A percentile compares a stretch with the other conserved stretches of the same genome.
Evolutionary conservation across 73 alveolate species (phyloP).

Genomic region (Paramecium pentaurelia): DNA sequence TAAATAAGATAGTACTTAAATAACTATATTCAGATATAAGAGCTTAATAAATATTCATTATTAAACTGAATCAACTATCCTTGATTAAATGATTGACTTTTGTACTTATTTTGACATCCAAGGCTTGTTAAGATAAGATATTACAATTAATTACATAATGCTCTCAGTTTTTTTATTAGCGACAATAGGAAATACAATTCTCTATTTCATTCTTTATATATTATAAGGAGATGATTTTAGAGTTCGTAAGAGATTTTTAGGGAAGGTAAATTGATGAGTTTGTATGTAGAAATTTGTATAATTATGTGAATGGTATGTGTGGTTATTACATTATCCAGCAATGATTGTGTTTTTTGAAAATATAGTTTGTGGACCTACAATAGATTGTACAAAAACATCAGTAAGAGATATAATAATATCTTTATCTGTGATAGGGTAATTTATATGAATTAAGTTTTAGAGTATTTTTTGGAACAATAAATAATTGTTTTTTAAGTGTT

Average conservation of each 20-base stretch:
- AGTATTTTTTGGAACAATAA: neutral
- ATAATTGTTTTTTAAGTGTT: neutral
- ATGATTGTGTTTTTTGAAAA: neutral
- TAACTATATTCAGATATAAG: neutral
- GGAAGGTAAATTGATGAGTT: neutral
- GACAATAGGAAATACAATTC: neutral
- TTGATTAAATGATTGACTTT: neutral
- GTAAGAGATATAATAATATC: neutral
- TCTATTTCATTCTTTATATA: neutral
- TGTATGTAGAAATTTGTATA: neutral
- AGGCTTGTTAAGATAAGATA: neutral
- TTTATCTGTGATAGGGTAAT: neutral
- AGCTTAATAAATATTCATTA: neutral
- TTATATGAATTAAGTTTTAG: neutral
- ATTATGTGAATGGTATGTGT: slow-evolving; percentile 9
- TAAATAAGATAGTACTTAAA: neutral
- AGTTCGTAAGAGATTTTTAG: neutral
- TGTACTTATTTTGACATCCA: neutral
- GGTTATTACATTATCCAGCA: slow-evolving; percentile 21
- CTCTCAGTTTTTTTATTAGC: neutral
- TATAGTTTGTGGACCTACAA: neutral
- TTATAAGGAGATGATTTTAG: neutral
- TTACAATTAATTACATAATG: neutral
- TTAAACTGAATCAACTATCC: neutral
- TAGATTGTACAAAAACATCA: neutral